Evolutionary conservation across 1,284 basidiomycete species (phyloP), one percentile per base, ranked within the genome.

Genomic region (Hypsizygus ulmarius): DNA sequence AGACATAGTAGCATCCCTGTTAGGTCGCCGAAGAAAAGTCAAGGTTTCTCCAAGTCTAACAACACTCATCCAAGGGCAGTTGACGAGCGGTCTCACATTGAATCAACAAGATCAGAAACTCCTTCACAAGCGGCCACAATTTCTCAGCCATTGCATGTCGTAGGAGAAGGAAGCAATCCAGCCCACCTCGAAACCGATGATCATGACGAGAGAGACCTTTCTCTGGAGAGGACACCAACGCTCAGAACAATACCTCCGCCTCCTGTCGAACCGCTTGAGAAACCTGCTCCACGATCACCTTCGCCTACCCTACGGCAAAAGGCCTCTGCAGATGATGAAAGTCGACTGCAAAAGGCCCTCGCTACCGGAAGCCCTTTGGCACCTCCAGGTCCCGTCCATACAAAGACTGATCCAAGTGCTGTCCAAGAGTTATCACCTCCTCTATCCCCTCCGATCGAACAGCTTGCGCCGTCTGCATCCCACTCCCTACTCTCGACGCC

Each of bases 1-100:
- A 41, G 43, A 12, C 55, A 58, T 10, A 77, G 74, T 45, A 66
- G 71, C 25, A 75, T 81, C 43, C 77, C 77, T n/a, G 65, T 77
- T 3, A 65, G 68, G 12, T 68, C 73, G 9, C 65, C 69, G 8
- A 55, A 43, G 30, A 66, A 57, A 36, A 58, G 21, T n/a, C 47
- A 47, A 25, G 21, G 19, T 3, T 5, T 36, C 12, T 14, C 47
- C 19, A 15, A 41, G 16, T 12, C 18, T 9, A 38, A 29, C 29
- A 38, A 29, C 32, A 18, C 32, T 5, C 45, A 33, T 33, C 27
- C 34, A 18, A 18, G 11, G 9, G 29, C 25, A 3, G 33, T 33
- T 33, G 15, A 25, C 21, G 21, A 25, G 21, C 21, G 21, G 21
- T 25, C 21, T 7, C 21, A 25, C 7, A n/a, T 19, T 12, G 19